Evolutionary conservation across 2,329 filamentous ascomycete species (phyloP), one percentile per base, ranked within the genome.

Genomic region (Diaporthe amygdali): DNA sequence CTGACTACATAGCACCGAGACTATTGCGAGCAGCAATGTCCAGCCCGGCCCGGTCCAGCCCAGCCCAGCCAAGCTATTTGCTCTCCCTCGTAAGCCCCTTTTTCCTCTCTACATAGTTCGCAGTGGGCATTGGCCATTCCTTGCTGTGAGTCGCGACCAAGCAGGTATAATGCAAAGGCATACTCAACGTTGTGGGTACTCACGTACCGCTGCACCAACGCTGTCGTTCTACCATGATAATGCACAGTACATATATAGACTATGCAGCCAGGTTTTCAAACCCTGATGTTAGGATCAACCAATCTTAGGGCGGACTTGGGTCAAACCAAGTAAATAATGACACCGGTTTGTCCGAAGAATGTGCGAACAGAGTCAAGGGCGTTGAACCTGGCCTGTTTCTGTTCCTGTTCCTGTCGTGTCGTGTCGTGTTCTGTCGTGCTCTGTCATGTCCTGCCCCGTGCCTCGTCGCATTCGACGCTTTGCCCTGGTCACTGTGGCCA

Each of bases 281-380:
- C 44, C 59, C 59, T 64, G 59, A n/a, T 64, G 59, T 34, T 37
- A 64, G 47, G 59, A 64, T 64, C 44, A 64, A 49, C 44, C 59
- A 49, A 49, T 64, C 25, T 64, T 27, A 37, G 44, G 59, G 25
- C 59, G n/a, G 22, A 47, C 12, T 63, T 47, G 59, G 27, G 14
- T 63, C 44, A 37, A n/a, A 64, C 59, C 44, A 64, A 64, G 59
- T 30, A 49, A 37, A 64, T 46, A 49, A 37, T 49, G 59, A 41
- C 59, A 46, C 59, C 59, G 44, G 30, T 64, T 49, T 64, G 12
- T 64, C 59, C 59, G 59, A 64, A n/a, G 34, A 49, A 64, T 64
- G 44, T 49, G 59, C 59, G 59, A 64, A n/a, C 15, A 47, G 56
- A 63, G 39, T 47, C 56, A 47, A 47, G 56, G 55, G 34, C n/a